Base-by-base conservation (phyloP, 1,284 basidiomycete genomes). In the Papiliotrema fonsecae region DNA sequence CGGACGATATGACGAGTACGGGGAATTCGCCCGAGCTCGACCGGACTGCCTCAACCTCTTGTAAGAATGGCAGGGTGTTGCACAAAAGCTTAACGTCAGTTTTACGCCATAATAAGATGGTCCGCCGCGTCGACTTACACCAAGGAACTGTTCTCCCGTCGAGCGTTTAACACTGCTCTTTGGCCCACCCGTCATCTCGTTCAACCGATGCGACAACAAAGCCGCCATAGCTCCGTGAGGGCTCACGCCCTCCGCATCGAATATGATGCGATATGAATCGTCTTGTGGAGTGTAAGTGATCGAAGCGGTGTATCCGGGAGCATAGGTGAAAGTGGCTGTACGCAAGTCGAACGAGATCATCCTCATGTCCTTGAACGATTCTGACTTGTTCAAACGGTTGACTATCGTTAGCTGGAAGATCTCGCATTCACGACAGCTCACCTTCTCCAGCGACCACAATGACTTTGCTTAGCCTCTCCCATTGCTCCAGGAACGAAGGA, bases 401-500 rank as follows among this genome's bases (percentile, higher is more conserved):
- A 92, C 88, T 88, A 57, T 14, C 34, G 19, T n/a, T 14, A 24
- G 24, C 26, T 26, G 42, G 48, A 31, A 19, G 43, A n/a, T 13
- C 6, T 1, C 32, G 25, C 13, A 26, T 21, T 13, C 13, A 24
- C 24, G 13, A 39, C 26, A 11, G 62, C 74, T 58, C 62, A 85
- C 87, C 82, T 77, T 92, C 88, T 56, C 88, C 81, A 6, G 89
- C 88, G 50, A 96, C 88, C 34, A 91, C 86, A 16, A 91, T 86
- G 79, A 93, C 88, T 72, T 90, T 92, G 32, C 87, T 87, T 28
- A 94, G 84, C 35, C 86, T 79, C 43, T 87, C 87, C 89, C 91
- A 94, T 66, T 91, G 89, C 60, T 88, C 84, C 56, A 89, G 73
- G 67, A 96, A 92, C 62, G 88, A 84, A 49, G 86, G 82, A 18